Evolutionary conservation across 768 basidiomycete genomes (phyloP), one percentile per base, ranked within the genome.

Genomic region (Cystofilobasidium capitatum): DNA sequence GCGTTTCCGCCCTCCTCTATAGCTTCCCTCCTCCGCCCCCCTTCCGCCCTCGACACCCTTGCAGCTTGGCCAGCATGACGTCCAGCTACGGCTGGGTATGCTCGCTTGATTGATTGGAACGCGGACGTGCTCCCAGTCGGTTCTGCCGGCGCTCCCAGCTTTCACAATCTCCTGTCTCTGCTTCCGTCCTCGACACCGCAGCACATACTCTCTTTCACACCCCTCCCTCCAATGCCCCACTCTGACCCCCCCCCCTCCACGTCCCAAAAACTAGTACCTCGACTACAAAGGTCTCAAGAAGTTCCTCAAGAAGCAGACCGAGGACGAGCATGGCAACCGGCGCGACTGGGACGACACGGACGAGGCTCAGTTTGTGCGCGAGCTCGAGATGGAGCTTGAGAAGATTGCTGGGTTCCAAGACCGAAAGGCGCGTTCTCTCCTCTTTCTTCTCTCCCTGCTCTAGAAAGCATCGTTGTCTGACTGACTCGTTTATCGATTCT

Each of bases 331-430:
- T 3, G 51, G 51, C 26, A 55, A 55, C 51, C 51, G 51, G 29
- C 81, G 79, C 26, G 76, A 77, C 54, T 97, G 94, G 94, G 83
- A 80, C 37, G 83, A 84, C 54, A 78, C 81, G 17, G 91, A 96
- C 75, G 94, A 98, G 78, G 80, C 80, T 39, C 85, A 88, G 45
- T 98, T 98, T 74, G 86, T 85, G 14, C 77, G 74, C 49, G 83
- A 87, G 80, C 84, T 97, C 64, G 87, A 88, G 73, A 81, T 80
- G 67, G 92, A 98, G 79, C 81, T 98, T 37, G 89, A 92, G 74
- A 98, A 98, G 79, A 86, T 97, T 51, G 87, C 93, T 72, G 86
- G 87, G 73, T 98, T 98, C 75, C 94, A 98, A 76, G 88, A 86
- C 75, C 79, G 81, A 39, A 98, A 96, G 84, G 90, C 87, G 51